A percentile compares a stretch with the other conserved stretches of the same genome.
phyloP scores from a whole-genome alignment of 345 rosid species.

The Linum usitatissimum region DNA sequence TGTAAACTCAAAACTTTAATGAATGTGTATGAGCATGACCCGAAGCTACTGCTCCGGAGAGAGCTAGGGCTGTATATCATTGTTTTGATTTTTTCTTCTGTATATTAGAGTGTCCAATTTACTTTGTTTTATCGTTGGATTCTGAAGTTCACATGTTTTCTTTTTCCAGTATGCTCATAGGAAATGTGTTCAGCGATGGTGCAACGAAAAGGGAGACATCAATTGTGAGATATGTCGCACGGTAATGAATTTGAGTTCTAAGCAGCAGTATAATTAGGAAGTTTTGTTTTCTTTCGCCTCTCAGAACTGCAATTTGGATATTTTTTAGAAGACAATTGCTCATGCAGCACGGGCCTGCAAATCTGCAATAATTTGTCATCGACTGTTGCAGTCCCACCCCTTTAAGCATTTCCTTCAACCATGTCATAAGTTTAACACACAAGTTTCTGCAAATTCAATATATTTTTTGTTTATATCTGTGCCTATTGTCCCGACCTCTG shows the following conservation, averaged over 20 bases:
- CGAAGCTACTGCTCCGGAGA: not conserved
- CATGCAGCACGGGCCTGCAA: not conserved
- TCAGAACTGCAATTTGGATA: too few species aligned
- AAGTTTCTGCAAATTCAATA: not conserved
- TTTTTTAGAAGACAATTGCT: not conserved
- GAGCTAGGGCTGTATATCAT: not conserved
- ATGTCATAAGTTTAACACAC: not conserved
- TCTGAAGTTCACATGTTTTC: not conserved
- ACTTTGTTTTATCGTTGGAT: conserved; percentile 2
- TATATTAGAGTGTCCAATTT: not conserved
- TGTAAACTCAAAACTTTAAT: too few species aligned
- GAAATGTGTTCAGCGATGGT: conserved; percentile 28
- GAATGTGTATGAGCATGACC: not conserved
- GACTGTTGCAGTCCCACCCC: not conserved
- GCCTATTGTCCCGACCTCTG: not conserved
- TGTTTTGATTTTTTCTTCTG: not conserved
- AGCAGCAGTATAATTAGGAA: not conserved
- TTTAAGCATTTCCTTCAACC: not conserved
- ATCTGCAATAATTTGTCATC: not conserved
- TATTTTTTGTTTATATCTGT: too few species aligned
- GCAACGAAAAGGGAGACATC: conserved; percentile 25
- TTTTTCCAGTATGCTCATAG: conserved; percentile 25
- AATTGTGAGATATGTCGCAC: conserved; percentile 26
- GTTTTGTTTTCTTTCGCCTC: too few species aligned
- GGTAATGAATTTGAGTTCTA: conserved; percentile 11